A percentile compares a stretch with the other conserved stretches of the same genome.
phyloP scores from a whole-genome alignment of 164 flowering plant species.

The Vitis labrusca region DNA sequence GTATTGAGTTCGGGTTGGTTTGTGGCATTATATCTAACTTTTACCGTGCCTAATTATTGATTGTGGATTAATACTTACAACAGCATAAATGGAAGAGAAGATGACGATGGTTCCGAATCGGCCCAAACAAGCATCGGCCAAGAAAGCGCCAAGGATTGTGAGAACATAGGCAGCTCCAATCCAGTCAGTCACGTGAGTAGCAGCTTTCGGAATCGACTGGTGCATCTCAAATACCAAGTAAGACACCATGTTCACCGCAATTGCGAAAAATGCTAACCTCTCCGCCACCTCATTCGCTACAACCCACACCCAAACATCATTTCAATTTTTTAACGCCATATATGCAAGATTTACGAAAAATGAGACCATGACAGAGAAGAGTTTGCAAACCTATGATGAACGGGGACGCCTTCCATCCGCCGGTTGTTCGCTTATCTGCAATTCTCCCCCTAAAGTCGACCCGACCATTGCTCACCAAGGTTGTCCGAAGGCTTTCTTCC shows the following conservation, averaged over 20 bases:
- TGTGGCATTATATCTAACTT: too few species aligned
- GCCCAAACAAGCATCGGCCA: conserved; percentile 77
- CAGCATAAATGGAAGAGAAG: conserved; percentile 60
- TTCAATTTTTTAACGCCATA: background rate
- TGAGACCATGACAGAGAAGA: background rate
- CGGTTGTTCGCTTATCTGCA: conserved; percentile 58
- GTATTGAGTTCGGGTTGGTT: too few species aligned
- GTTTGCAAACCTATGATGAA: conserved; percentile 51
- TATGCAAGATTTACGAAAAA: background rate
- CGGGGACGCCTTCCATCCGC: conserved; percentile 76
- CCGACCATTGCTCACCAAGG: conserved; percentile 56
- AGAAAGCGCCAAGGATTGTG: conserved; percentile 67
- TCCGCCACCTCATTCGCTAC: conserved; percentile 79
- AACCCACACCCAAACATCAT: background rate
- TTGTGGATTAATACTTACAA: conserved; percentile 32
- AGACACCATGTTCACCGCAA: conserved; percentile 65
- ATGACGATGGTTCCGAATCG: conserved; percentile 58
- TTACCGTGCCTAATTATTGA: too few species aligned
- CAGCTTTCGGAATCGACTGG: conserved; percentile 49
- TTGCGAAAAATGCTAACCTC: conserved; percentile 60
- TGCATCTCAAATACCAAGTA: conserved; percentile 57
- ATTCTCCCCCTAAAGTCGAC: conserved; percentile 50
- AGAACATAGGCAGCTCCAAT: conserved; percentile 65
- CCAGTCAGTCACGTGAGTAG: conserved; percentile 62
- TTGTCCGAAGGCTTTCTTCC: background rate